Evolutionary conservation across 1,139 yeast species (phyloP).

Genomic region (Lodderomyces margitis): DNA sequence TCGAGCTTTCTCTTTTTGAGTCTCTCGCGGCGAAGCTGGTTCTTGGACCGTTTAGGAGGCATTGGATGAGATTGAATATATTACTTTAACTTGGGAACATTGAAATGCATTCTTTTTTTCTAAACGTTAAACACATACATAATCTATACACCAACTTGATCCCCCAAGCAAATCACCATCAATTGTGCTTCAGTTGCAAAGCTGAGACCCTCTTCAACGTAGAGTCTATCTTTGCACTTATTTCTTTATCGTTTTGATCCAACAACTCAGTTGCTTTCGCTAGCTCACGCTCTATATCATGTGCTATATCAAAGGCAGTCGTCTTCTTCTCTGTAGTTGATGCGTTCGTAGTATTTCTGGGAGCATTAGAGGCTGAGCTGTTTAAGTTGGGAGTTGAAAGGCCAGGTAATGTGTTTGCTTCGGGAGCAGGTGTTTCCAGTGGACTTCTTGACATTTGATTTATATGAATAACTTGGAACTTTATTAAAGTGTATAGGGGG

Average conservation of each 20-base stretch:
- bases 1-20: constrained; percentile 48
- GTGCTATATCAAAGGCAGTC: constrained; percentile 53
- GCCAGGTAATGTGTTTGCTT: constrained; percentile 10
- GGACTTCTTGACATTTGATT: constrained; percentile 1
- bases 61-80: too few species aligned
- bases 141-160: too few species aligned
- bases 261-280: constrained; percentile 28
- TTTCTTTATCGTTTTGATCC: constrained; percentile 30
- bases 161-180: neutral
- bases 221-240: constrained; percentile 27
- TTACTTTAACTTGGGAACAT: too few species aligned
- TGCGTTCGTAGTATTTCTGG: neutral
- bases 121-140: too few species aligned
- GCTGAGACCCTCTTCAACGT: constrained; percentile 21
- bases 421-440: constrained; percentile 11
- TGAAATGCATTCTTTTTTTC: too few species aligned
- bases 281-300: constrained; percentile 44
- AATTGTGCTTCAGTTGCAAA: neutral
- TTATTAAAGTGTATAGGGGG: too few species aligned
- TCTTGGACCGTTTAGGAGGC: constrained; percentile 44
- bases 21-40: constrained; percentile 63
- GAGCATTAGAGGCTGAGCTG: neutral
- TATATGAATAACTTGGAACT: neutral
- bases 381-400: constrained; percentile 21
- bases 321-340: constrained; percentile 18